Percentiles rank a stretch among this genome's conserved stretches.
Evolutionary conservation across 208 protist genomes (phyloP).

Genomic region (Wallacemonas sp.): DNA sequence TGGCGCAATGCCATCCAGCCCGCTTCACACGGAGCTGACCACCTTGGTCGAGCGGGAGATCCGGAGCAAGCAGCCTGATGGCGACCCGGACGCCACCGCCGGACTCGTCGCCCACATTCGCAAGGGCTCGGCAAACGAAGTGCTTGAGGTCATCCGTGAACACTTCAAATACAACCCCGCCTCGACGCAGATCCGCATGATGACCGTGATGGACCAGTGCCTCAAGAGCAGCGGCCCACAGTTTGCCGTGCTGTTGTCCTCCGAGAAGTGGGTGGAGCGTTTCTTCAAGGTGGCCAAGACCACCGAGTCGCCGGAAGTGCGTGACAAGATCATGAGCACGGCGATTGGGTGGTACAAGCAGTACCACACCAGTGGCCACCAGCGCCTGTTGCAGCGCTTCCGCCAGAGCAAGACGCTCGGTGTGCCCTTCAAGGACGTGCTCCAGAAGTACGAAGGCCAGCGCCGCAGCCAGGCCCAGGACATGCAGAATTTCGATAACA

Average conservation of each 20-base stretch:
- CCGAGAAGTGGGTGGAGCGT: constrained; percentile 88
- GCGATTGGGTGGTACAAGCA: constrained; percentile 77
- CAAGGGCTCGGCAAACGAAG: constrained; percentile 51
- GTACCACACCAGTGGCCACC: constrained; percentile 77
- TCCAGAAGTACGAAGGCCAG: constrained; percentile 44
- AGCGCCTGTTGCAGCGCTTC: constrained; percentile 76
- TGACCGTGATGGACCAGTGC: constrained; percentile 81
- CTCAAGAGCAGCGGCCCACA: constrained; percentile 69
- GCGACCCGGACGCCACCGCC: constrained; percentile 50
- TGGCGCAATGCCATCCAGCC: not conserved
- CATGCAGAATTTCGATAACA: constrained; percentile 41
- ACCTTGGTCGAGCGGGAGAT: constrained; percentile 36
- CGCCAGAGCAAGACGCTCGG: constrained; percentile 71
- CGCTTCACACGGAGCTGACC: constrained; percentile 23
- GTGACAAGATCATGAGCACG: constrained; percentile 71
- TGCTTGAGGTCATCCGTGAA: constrained; percentile 77
- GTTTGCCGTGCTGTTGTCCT: constrained; percentile 77
- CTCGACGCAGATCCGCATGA: constrained; percentile 55
- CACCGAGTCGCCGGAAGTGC: constrained; percentile 40
- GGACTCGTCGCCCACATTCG: constrained; percentile 71
- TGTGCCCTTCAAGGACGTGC: constrained; percentile 52
- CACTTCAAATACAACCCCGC: constrained; percentile 74
- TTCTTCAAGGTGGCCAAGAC: constrained; percentile 88
- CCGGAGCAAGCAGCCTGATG: constrained; percentile 40
- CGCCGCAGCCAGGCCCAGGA: constrained; percentile 22